Base-by-base conservation (phyloP, 345 rosid genomes). In the Brassica cretica region DNA sequence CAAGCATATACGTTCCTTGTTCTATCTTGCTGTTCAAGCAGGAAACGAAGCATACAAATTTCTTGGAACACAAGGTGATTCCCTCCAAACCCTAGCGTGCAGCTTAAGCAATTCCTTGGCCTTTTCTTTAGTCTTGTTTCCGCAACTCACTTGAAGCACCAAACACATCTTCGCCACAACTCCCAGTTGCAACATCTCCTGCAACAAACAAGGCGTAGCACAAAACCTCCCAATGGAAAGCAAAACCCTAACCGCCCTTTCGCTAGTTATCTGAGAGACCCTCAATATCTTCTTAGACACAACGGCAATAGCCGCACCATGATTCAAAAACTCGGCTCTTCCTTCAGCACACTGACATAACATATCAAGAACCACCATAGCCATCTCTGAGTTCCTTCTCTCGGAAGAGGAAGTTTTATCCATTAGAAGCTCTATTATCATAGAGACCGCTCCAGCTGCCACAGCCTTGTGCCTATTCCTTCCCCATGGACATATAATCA, bases 281-380 rank as follows among this genome's bases (percentile, higher is more conserved):
- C 93, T 86, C 62, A 94, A 86, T 56, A 94, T 90, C 87, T 84
- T 94, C 75, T 91, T 90, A 4, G 89, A 86, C 29, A 94, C 93
- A 2, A 89, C 85, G 0, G 97, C 97, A 8, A 94, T 41, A 55
- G 93, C 92, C 0, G 91, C 91, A 1, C 86, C 85, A 27, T 94
- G 97, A 24, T 75, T 72, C 65, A 92, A 72, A 21, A 92, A 80
- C 77, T 87, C 90, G 2, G 94, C 85, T 66, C 98, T 84, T 72
- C 98, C 98, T 68, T 92, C 97, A 0, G 97, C 97, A 32, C 89
- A 86, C 73, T 77, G 83, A 66, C 93, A 92, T 49, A 90, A 56
- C 32, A 77, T 71, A 76, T 89, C 97, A 60, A 92, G 78, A 44
- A 84, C 86, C 16, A 75, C 81, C 53, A 93, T 76, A 0, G 82